These are phyloP conservation scores for Nakaseomyces uthaithaninus DNA, from an alignment of 1,139 yeast genomes.

Conservation along the genomic window DNA sequence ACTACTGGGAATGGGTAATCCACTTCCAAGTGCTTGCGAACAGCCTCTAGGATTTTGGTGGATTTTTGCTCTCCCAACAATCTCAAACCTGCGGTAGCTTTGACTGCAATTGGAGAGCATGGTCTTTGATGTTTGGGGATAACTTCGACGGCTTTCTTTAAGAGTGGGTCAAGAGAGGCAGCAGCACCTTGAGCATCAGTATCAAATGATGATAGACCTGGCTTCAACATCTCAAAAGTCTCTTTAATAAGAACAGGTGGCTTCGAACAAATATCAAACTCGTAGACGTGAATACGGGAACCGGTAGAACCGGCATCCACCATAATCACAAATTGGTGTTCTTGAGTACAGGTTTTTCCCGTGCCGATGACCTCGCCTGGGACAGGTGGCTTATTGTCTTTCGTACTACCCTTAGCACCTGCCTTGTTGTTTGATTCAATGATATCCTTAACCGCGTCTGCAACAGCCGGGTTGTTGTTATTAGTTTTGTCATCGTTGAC, in stretches of 20 bases:
- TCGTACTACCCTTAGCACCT: background rate
- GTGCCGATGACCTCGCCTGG: constrained; percentile 9
- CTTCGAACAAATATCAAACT: constrained; percentile 73
- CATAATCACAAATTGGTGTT: constrained; percentile 66
- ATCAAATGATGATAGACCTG: constrained; percentile 84
- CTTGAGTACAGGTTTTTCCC: constrained; percentile 28
- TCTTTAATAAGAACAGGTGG: constrained; percentile 78
- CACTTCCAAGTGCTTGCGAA: constrained; percentile 60
- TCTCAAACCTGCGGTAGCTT: constrained; percentile 97
- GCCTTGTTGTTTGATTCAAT: constrained; percentile 3
- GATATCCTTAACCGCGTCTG: constrained; percentile 22
- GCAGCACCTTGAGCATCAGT: constrained; percentile 83
- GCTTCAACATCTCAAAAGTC: constrained; percentile 79
- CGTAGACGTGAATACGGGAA: constrained; percentile 87
- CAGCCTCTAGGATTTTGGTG: constrained; percentile 61
- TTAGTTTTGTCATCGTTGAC: constrained; percentile 19
- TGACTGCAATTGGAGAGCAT: constrained; percentile 91
- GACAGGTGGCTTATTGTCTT: constrained; percentile 6
- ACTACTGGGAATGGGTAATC: constrained; percentile 91
- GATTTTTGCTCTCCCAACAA: constrained; percentile 72
- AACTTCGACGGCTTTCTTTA: constrained; percentile 60
- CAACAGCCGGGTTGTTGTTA: constrained; percentile 20
- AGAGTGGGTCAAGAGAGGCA: constrained; percentile 68
- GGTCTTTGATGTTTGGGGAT: constrained; percentile 66
- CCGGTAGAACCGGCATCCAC: constrained; percentile 97